Base-by-base conservation (phyloP, 176 grass and related monocot genomes). In the Echinochloa phyllopogon region DNA sequence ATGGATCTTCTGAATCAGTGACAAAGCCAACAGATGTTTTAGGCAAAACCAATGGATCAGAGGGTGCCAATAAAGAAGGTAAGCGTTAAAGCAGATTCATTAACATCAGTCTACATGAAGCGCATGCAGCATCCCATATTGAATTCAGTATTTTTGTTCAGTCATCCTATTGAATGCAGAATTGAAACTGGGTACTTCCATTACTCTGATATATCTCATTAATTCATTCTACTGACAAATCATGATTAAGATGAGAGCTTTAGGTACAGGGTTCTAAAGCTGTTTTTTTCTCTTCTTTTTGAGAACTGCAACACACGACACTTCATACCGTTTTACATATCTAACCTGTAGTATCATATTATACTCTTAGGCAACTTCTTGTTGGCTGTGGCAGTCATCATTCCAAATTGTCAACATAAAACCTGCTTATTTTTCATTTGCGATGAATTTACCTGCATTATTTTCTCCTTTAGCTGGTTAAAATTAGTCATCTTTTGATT, bases 1-100 rank as follows among this genome's bases (percentile, higher is more conserved):
- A 86, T 23, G 75, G 25, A 57, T 36, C 81, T 72, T 87, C 58
- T 29, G 74, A 85, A 69, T 43, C 67, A 33, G 57, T 61, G 43
- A 39, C 49, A 73, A 94, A 90, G 58, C 85, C 89, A 73, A 92
- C 93, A 68, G 89, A 92, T 83, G 85, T 82, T 33, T 88, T 92
- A 56, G 92, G 82, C 69, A 92, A 89, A 78, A 21, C 51, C 58
- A 85, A 76, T 65, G 70, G 41, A 55, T 36, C 78, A 23, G 80
- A 87, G 55, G 72, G 51, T 81, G 50, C 63, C 45, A 90, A 80
- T 33, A 84, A 83, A 90, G 68, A 85, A 94, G 89, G 93, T 94
- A 77, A n/a, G 4, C 52, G 69, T 62, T 44, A 24, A 24, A 48
- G 6, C n/a, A 43, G 4, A 14, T 20, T 65, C 15, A 20, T 42